These are phyloP conservation scores for Bacidia rubella DNA, from an alignment of 495 filamentous ascomycete genomes.

Conservation along the genomic window DNA sequence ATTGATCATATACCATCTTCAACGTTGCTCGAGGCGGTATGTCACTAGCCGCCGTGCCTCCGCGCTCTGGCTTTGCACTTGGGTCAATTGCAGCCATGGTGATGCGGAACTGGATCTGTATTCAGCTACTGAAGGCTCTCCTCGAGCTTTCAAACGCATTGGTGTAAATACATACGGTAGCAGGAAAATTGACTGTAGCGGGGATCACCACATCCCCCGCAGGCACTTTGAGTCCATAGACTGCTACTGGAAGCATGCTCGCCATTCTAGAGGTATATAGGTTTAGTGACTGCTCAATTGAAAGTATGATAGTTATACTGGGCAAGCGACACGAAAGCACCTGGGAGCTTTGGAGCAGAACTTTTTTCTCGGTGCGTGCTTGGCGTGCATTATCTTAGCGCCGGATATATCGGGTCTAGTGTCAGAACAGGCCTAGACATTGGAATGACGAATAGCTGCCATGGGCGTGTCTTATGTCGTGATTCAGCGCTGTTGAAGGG, in stretches of 20 bases:
- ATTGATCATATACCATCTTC: slow-evolving; percentile 65
- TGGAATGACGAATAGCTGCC: too few species aligned
- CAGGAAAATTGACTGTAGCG: slow-evolving; percentile 59
- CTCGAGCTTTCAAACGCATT: slow-evolving; percentile 5
- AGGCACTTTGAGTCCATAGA: slow-evolving; percentile 83
- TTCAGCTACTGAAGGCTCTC: neutral
- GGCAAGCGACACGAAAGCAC: too few species aligned
- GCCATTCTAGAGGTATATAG: slow-evolving; percentile 30
- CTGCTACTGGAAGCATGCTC: slow-evolving; percentile 56
- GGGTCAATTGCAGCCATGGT: slow-evolving; percentile 98
- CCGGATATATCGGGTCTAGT: too few species aligned
- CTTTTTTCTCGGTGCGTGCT: too few species aligned
- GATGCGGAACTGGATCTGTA: slow-evolving; percentile 65
- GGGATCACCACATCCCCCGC: slow-evolving; percentile 63
- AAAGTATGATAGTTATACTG: neutral
- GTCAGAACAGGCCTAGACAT: too few species aligned
- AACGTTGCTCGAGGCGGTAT: slow-evolving; percentile 64
- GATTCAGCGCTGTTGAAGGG: too few species aligned
- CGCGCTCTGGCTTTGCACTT: slow-evolving; percentile 53
- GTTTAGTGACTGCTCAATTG: neutral
- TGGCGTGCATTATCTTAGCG: too few species aligned
- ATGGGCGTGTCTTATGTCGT: too few species aligned
- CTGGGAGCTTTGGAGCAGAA: too few species aligned
- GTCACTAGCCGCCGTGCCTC: slow-evolving; percentile 46
- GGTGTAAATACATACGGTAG: slow-evolving; percentile 54